phyloP scores from a whole-genome alignment of 768 basidiomycete species.

The Lenzites betulinus region DNA sequence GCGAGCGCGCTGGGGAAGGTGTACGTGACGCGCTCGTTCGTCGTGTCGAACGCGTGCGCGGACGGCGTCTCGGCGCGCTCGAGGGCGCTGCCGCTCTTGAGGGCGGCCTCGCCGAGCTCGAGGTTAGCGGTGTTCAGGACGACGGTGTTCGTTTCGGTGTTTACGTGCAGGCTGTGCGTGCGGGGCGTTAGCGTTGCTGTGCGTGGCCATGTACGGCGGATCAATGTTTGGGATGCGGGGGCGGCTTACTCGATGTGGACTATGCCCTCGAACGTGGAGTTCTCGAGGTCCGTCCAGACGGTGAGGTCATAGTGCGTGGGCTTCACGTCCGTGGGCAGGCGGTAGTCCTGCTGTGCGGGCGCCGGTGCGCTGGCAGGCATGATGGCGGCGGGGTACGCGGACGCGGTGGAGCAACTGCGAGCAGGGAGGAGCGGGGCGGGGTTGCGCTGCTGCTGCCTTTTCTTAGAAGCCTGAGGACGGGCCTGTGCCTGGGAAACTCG shows the following conservation, averaged over 20 bases:
- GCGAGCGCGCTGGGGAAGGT: constrained; percentile 57
- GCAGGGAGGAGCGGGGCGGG: not conserved
- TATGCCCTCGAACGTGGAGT: constrained; percentile 74
- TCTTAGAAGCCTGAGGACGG: not conserved
- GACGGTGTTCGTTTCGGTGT: constrained; percentile 59
- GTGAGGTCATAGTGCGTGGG: constrained; percentile 80
- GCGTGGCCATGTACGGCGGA: not conserved
- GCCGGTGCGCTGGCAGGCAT: constrained; percentile 11
- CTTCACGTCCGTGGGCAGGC: constrained; percentile 67
- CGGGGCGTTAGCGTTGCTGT: not conserved
- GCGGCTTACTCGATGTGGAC: constrained; percentile 65
- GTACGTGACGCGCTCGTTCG: constrained; percentile 67
- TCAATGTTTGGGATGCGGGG: not conserved
- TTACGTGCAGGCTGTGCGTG: constrained; percentile 59
- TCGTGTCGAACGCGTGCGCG: constrained; percentile 54
- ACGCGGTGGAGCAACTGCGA: constrained; percentile 8
- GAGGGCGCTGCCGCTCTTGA: constrained; percentile 53
- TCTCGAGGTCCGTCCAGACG: constrained; percentile 79
- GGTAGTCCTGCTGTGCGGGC: constrained; percentile 35
- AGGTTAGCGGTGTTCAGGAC: constrained; percentile 71
- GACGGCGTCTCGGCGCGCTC: constrained; percentile 49
- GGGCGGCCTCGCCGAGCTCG: constrained; percentile 57
- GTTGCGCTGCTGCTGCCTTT: not conserved
- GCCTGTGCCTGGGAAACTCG: not conserved
- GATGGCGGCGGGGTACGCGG: constrained; percentile 1